Base-by-base conservation (phyloP, 495 filamentous ascomycete genomes). In the Daldinia bambusicola region DNA sequence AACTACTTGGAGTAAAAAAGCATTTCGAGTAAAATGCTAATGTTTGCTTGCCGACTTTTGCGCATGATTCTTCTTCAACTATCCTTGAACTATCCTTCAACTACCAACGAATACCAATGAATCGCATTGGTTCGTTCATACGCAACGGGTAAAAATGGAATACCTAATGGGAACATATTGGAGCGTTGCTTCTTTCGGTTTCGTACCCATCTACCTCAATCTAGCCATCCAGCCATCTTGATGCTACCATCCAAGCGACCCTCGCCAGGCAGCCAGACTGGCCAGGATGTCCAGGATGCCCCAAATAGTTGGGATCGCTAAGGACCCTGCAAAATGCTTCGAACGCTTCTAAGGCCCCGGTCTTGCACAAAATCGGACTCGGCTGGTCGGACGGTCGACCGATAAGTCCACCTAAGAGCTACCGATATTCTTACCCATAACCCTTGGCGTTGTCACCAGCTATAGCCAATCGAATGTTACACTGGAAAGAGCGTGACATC, bases 381-480 rank as follows among this genome's bases (percentile, higher is more conserved):
- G 63, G 41, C 30, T 50, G 63, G 7, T 66, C 63, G 63, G 53
- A 22, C 13, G 61, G 50, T 63, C 50, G 37, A 20, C 55, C 20
- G 36, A 36, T 41, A 36, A 26, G 12, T 31, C 10, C 14, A 50
- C 14, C 38, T 16, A 41, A 4, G 12, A 9, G 26, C 4, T 67
- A 12, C 55, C 37, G 60, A 37, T 31, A 32, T 36, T 20, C 34
- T 50, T 13, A 18, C 30, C 45, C 53, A 37, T 14, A 18, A 51
- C 45, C 30, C 53, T 45, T 38, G 45, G n/a, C 41, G 13, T 45
- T 48, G 31, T 48, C 43, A 51, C 22, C 32, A 61, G 18, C 55
- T 32, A 43, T 18, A 53, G 20, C 69, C 69, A 71, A 71, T 67
- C 63, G 69, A 66, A 71, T 63, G 63, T 63, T 71, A n/a, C 20